Base-by-base conservation (phyloP, 331 rosid species). In the Arachis monticola region DNA sequence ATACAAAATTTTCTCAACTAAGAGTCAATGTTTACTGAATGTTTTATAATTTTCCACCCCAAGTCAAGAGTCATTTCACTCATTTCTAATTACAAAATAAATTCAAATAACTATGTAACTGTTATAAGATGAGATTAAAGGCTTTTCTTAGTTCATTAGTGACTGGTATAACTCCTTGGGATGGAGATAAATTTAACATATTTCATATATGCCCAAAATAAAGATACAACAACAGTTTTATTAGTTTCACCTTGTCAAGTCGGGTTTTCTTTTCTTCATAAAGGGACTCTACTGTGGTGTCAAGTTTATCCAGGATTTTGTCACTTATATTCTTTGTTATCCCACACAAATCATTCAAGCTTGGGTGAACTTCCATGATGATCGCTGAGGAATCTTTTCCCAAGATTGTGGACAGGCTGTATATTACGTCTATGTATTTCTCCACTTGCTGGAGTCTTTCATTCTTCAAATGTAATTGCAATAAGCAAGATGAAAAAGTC, bases 381-480 rank as follows among this genome's bases (percentile, higher is more conserved):
- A 95, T 89, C 32, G 71, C 71, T 38, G 96, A 82, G 76, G 90
- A 87, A 82, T 92, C 97, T 77, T 84, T 88, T 81, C 99, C 99
- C 87, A 95, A 73, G 66, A 90, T 90, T 50, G 85, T 85, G 65
- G 99, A 87, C 84, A 90, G 80, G 69, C 81, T 85, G 80, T 86
- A 89, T 75, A 95, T 83, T 42, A 80, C 79, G 68, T 85, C 86
- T 30, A 85, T 80, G 68, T 87, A 86, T 70, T 85, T 82, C 60
- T 92, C 97, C 78, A 87, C 93, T 81, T 87, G 79, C 77, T 81
- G 82, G 73, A 95, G 93, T 82, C 97, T 86, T 78, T 87, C 97
- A 83, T 86, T 88, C 99, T 95, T 74, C 75, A 73, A 57, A 74
- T 57, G 74, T 35, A 79, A 77, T 78, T 52, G 67, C 55, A 76